These are phyloP conservation scores for Ceratocystis harringtonii DNA, from an alignment of 2,329 filamentous ascomycete genomes.

Conservation along the genomic window DNA sequence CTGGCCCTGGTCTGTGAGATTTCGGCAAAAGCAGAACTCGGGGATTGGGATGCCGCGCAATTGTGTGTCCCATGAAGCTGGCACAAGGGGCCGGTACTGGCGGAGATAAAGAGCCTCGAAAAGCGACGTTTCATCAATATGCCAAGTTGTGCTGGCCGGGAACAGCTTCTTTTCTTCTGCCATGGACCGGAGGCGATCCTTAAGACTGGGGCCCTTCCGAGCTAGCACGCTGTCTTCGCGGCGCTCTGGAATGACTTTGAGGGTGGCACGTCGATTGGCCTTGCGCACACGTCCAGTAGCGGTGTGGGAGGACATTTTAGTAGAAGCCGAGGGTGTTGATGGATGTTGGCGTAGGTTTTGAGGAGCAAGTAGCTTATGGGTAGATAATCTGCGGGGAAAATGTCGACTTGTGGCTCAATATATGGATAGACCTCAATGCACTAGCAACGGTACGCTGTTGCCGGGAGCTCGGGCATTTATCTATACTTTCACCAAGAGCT, in stretches of 20 bases:
- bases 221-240: background rate
- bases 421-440: too few species aligned
- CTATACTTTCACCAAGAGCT: too few species aligned
- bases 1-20: conserved; percentile 20
- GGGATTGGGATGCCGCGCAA: conserved; percentile 25
- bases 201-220: conserved; percentile 2
- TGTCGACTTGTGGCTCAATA: background rate
- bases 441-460: too few species aligned
- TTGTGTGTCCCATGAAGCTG: conserved; percentile 25
- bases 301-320: background rate
- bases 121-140: conserved; percentile 33
- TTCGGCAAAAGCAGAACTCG: conserved; percentile 24
- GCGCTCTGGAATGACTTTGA: conserved; percentile 1
- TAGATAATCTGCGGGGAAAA: background rate
- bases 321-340: background rate
- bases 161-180: conserved; percentile 30
- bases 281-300: background rate
- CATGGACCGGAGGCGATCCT: conserved; percentile 26
- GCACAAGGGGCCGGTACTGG: conserved; percentile 29
- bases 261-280: background rate
- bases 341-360: background rate
- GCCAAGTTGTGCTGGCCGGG: conserved; percentile 34
- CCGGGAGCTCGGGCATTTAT: too few species aligned
- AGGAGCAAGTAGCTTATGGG: background rate
- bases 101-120: conserved; percentile 30